Evolutionary conservation across 208 protist genomes (phyloP).

Genomic region (Wallacemonas sp.): DNA sequence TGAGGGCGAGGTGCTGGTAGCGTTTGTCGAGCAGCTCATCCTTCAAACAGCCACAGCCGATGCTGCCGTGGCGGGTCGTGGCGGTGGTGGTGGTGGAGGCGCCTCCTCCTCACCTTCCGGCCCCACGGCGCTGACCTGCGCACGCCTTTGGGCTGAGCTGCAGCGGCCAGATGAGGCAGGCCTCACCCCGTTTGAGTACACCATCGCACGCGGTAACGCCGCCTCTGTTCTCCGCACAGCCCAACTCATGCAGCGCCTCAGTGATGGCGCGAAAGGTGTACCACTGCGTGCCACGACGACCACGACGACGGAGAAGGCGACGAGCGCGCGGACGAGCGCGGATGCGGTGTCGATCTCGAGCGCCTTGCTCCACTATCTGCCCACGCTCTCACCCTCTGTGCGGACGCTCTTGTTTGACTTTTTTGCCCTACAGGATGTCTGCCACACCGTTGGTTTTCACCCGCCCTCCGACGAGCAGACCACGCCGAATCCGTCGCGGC

Average conservation of each 20-base stretch:
- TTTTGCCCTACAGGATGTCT: slow-evolving; percentile 54
- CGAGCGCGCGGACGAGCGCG: background rate
- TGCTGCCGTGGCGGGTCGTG: background rate
- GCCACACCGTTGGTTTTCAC: slow-evolving; percentile 44
- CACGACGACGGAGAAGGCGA: slow-evolving; percentile 1
- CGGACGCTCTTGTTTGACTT: slow-evolving; percentile 76
- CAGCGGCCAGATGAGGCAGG: slow-evolving; percentile 43
- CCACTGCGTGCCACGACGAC: background rate
- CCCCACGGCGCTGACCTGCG: slow-evolving; percentile 28
- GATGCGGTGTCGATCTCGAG: slow-evolving; percentile 28
- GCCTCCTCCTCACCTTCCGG: too few species aligned
- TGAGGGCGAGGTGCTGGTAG: slow-evolving; percentile 41
- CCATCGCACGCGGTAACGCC: slow-evolving; percentile 58
- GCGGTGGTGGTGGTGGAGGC: too few species aligned
- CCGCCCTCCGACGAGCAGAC: background rate
- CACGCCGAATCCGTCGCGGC: too few species aligned
- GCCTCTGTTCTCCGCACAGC: slow-evolving; percentile 55
- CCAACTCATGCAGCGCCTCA: slow-evolving; percentile 57
- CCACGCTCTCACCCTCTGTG: slow-evolving; percentile 60
- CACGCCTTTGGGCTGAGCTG: slow-evolving; percentile 38
- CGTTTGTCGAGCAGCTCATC: slow-evolving; percentile 41
- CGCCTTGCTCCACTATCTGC: slow-evolving; percentile 50
- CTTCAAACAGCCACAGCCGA: background rate
- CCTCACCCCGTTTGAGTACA: slow-evolving; percentile 71
- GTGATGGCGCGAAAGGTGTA: slow-evolving; percentile 1